Conservation (phyloP, 805 yeast species). For the Starmerella asiatica region DNA sequence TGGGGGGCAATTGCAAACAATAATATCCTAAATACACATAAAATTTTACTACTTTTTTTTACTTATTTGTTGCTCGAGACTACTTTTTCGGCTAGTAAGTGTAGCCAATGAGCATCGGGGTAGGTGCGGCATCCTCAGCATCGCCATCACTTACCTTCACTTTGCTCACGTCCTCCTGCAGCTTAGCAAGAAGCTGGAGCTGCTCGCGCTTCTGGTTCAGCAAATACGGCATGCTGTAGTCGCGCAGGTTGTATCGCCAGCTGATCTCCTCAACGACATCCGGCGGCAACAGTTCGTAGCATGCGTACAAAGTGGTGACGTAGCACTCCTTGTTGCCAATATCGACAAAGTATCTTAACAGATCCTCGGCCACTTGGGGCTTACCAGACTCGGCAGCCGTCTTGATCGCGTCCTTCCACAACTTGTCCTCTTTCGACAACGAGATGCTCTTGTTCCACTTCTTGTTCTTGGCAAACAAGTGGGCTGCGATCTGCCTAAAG, state of each 20-base stretch:
- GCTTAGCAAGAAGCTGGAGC: constrained; percentile 48
- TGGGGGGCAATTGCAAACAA: no score
- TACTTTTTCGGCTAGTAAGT: constrained; percentile 16
- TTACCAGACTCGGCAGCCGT: constrained; percentile 78
- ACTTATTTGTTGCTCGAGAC: no score
- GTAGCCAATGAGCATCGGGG: constrained; percentile 46
- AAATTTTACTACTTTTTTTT: background rate
- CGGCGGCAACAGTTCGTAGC: constrained; percentile 63
- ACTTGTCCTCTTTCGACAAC: constrained; percentile 76
- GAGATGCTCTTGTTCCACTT: constrained; percentile 84
- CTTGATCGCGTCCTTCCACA: constrained; percentile 88
- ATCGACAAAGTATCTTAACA: constrained; percentile 83
- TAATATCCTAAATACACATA: background rate
- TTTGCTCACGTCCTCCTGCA: constrained; percentile 58
- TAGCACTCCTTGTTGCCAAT: constrained; percentile 94
- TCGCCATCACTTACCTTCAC: constrained; percentile 37
- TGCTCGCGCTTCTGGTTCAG: constrained; percentile 76
- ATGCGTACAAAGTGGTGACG: constrained; percentile 74
- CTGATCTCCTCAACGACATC: constrained; percentile 81
- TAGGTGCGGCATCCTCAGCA: constrained; percentile 46
- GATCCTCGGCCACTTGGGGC: constrained; percentile 72
- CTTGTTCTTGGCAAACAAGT: constrained; percentile 84
- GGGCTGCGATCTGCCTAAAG: constrained; percentile 93
- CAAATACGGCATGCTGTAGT: constrained; percentile 83
- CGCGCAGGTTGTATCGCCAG: constrained; percentile 76